Evolutionary conservation across 2,329 filamentous ascomycete species (phyloP).

Genomic region (Colletotrichum sp.): DNA sequence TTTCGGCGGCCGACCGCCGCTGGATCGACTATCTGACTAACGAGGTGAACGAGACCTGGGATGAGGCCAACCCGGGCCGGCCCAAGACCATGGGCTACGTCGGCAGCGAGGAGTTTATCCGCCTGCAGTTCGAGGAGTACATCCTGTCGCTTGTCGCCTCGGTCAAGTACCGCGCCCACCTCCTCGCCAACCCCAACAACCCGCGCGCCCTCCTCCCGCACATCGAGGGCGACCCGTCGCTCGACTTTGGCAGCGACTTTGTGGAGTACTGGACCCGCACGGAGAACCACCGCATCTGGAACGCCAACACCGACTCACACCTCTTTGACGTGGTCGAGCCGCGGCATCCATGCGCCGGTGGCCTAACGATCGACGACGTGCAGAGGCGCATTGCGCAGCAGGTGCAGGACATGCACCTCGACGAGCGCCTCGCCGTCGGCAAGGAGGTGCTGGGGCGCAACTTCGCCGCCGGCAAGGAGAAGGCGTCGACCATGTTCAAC

Average conservation of each 20-base stretch:
- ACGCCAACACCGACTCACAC: slow-evolving; percentile 79
- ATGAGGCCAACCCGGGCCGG: slow-evolving; percentile 83
- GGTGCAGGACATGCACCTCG: slow-evolving; percentile 90
- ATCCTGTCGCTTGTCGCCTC: slow-evolving; percentile 86
- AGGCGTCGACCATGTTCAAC: slow-evolving; percentile 86
- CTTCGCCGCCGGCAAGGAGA: slow-evolving; percentile 85
- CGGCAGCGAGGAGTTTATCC: slow-evolving; percentile 96
- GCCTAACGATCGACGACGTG: slow-evolving; percentile 91
- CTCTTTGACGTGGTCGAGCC: slow-evolving; percentile 95
- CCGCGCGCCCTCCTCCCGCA: slow-evolving; percentile 67
- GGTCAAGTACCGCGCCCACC: slow-evolving; percentile 85
- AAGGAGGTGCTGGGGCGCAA: slow-evolving; percentile 88
- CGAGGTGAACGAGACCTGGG: slow-evolving; percentile 95
- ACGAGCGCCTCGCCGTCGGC: slow-evolving; percentile 85
- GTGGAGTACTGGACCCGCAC: slow-evolving; percentile 87
- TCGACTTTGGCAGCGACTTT: slow-evolving; percentile 85
- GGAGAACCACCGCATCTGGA: slow-evolving; percentile 91
- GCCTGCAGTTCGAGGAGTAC: slow-evolving; percentile 97
- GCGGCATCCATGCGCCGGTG: slow-evolving; percentile 90
- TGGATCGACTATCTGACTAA: slow-evolving; percentile 98
- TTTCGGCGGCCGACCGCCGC: slow-evolving; percentile 86
- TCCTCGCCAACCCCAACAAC: slow-evolving; percentile 57
- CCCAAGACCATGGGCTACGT: slow-evolving; percentile 96
- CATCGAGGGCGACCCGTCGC: slow-evolving; percentile 81
- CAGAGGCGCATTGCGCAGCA: slow-evolving; percentile 89